Conservation (phyloP, 1,284 basidiomycete species). For the Mycena citricolor region DNA sequence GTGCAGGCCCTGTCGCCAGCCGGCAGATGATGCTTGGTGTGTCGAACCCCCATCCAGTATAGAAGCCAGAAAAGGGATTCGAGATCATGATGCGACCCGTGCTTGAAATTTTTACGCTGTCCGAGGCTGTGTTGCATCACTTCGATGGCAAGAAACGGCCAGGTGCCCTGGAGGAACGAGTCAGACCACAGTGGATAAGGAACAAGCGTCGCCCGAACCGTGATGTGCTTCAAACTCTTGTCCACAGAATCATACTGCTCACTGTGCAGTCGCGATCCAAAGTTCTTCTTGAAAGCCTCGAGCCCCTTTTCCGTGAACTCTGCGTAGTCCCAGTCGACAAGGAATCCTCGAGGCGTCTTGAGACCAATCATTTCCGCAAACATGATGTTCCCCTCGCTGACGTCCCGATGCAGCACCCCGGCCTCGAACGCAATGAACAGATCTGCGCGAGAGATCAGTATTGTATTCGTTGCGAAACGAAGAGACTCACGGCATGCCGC, state of each 20-base stretch:
- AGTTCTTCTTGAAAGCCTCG: not conserved
- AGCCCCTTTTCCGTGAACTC: slow-evolving; percentile 1
- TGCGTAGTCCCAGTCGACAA: slow-evolving; percentile 2
- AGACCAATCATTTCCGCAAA: not conserved
- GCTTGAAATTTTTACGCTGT: too few relatives aligned
- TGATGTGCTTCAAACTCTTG: not conserved
- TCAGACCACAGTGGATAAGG: not conserved
- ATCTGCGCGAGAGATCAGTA: not conserved
- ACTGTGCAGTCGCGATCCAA: too few relatives aligned
- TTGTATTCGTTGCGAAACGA: too few relatives aligned
- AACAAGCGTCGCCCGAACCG: not conserved
- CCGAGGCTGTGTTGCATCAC: too few relatives aligned
- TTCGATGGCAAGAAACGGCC: not conserved
- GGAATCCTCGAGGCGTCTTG: not conserved
- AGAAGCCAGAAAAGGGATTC: too few relatives aligned
- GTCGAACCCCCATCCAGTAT: too few relatives aligned
- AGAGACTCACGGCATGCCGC: slow-evolving; percentile 4
- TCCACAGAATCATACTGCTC: not conserved
- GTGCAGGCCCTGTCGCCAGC: too few relatives aligned
- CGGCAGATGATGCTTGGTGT: too few relatives aligned
- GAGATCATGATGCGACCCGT: too few relatives aligned
- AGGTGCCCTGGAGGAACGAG: slow-evolving; percentile 1
- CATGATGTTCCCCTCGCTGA: slow-evolving; percentile 13
- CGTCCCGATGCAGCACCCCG: slow-evolving; percentile 15
- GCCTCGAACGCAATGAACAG: slow-evolving; percentile 6